These are phyloP conservation scores for Saturnispora diversa DNA, from an alignment of 805 yeast species.

Conservation along the genomic window DNA sequence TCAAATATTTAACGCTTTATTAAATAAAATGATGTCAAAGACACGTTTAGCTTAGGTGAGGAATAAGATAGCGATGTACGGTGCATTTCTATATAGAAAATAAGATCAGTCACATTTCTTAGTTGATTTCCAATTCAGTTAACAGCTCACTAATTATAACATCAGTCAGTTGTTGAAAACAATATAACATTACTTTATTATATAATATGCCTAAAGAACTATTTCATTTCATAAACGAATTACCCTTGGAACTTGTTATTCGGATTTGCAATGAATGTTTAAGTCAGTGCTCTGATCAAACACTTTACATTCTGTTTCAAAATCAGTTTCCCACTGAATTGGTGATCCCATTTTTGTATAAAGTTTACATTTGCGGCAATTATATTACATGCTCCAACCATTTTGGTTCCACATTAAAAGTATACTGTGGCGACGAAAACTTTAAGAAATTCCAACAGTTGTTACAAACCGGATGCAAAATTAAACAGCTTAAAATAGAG, in stretches of 20 bases:
- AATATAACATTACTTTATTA: no score
- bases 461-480: constrained; percentile 2
- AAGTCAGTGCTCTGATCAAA: constrained; percentile 7
- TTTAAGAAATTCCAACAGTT: neutral
- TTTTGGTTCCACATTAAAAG: constrained; percentile 2
- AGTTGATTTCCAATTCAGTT: no score
- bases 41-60: no score
- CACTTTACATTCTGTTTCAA: neutral
- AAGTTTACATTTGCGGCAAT: neutral
- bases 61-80: no score
- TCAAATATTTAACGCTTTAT: no score
- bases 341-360: constrained; percentile 3
- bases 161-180: no score
- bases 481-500: neutral
- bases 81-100: no score
- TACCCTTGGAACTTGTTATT: constrained; percentile 4
- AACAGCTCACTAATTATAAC: no score
- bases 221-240: neutral
- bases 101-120: no score
- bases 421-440: neutral
- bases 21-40: no score
- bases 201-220: neutral
- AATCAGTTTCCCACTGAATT: constrained; percentile 1
- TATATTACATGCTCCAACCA: constrained; percentile 1
- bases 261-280: constrained; percentile 5